These are phyloP conservation scores for Pochonia chlamydosporia DNA, from an alignment of 2,329 filamentous ascomycete genomes.

Conservation along the genomic window DNA sequence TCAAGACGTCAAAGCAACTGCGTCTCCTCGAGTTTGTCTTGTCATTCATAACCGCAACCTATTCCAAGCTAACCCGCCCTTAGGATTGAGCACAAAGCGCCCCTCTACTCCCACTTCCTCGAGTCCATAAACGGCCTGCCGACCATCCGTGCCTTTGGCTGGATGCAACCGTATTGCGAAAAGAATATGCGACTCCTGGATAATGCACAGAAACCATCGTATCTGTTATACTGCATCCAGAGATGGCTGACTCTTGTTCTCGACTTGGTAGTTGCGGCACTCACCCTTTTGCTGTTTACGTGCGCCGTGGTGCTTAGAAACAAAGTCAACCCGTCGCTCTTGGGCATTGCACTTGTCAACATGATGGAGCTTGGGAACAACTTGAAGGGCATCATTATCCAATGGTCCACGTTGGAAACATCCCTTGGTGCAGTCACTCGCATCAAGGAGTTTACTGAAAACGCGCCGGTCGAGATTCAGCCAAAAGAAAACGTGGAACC, in stretches of 20 bases:
- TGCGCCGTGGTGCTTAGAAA: constrained; percentile 32
- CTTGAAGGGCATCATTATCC: constrained; percentile 21
- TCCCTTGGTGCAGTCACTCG: constrained; percentile 23
- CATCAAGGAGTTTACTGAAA: constrained; percentile 20
- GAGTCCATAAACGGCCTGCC: constrained; percentile 24
- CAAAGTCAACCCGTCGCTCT: constrained; percentile 22
- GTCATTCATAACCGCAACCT: too few species aligned
- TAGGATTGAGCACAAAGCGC: constrained; percentile 28
- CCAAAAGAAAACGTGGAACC: constrained; percentile 12
- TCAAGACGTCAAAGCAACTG: constrained; percentile 50
- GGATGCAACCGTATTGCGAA: constrained; percentile 29
- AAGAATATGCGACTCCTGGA: constrained; percentile 34
- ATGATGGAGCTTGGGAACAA: constrained; percentile 21
- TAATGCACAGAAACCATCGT: constrained; percentile 45
- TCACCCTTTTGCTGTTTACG: constrained; percentile 31
- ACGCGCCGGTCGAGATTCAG: constrained; percentile 18
- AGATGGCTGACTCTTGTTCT: constrained; percentile 47
- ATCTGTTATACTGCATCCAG: constrained; percentile 46
- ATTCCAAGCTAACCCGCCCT: too few species aligned
- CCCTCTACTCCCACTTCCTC: constrained; percentile 26
- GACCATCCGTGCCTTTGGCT: constrained; percentile 33
- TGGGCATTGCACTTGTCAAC: constrained; percentile 32
- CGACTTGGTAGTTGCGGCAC: constrained; percentile 42
- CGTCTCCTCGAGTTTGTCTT: constrained; percentile 40
- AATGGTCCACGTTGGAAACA: constrained; percentile 24